Evolutionary conservation across 192 early-diverging fungal species (phyloP).

Genomic region (Dispira parvispora): DNA sequence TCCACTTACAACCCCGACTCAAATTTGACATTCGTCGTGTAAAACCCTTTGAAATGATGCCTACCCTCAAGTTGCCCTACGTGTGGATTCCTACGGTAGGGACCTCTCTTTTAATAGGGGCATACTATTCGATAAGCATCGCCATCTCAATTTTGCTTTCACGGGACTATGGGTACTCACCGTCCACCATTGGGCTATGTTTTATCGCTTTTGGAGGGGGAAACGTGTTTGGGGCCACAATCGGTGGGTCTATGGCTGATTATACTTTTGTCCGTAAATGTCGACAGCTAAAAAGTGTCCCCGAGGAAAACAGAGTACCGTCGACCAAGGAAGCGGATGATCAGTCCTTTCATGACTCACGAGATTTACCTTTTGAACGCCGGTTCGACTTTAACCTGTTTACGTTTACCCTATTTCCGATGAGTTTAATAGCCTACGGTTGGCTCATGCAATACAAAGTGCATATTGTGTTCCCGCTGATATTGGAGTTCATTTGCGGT

Average conservation of each 20-base stretch:
- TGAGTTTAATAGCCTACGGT: constrained; percentile 15
- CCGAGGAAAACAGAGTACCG: not conserved
- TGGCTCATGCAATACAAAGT: constrained; percentile 21
- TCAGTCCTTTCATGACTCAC: not conserved
- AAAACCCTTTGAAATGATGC: constrained; percentile 10
- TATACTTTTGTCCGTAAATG: not conserved
- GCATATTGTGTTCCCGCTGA: constrained; percentile 20
- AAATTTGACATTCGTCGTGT: constrained; percentile 9
- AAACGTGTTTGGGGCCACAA: constrained; percentile 19
- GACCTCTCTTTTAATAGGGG: constrained; percentile 29
- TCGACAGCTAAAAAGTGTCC: not conserved
- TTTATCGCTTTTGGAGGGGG: constrained; percentile 31
- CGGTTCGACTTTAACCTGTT: not conserved
- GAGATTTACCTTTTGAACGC: not conserved
- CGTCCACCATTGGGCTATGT: constrained; percentile 26
- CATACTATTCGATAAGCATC: constrained; percentile 29
- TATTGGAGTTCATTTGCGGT: constrained; percentile 22
- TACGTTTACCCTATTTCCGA: not conserved
- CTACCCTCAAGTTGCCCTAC: constrained; percentile 11
- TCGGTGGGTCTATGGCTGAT: constrained; percentile 26
- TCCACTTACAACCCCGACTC: constrained; percentile 1
- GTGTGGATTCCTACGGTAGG: constrained; percentile 14
- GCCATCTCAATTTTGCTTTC: constrained; percentile 25
- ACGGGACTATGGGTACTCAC: constrained; percentile 21
- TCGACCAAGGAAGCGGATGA: not conserved